Evolutionary conservation across 441 rosid species (phyloP), one percentile per base, ranked within the genome.

Genomic region (Erodium chrysanthum): DNA sequence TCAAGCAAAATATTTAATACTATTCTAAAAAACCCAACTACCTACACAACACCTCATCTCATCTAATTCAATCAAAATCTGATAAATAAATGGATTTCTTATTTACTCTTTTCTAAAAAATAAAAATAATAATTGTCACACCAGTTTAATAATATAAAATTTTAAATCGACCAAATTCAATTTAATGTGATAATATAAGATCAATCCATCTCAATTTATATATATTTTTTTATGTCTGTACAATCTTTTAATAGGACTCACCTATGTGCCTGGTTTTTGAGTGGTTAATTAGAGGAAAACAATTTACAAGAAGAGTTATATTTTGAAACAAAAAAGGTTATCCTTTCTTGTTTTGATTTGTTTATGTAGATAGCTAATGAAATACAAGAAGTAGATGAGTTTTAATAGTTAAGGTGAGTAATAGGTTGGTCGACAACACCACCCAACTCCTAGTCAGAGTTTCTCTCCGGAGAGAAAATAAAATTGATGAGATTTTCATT

Each of bases 401-500:
- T 54, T 54, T 5, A 54, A 18, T 54, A 54, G 60, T 12, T 18
- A 54, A 15, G 60, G 25, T 54, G 60, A 54, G 60, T 54, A 20
- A 54, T 8, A 20, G 60, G 60, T 54, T 54, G 60, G 60, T 54
- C 60, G 60, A 54, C 60, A 54, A 54, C 60, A 18, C 60, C 60
- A 54, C 60, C 60, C 60, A 54, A 54, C 60, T 54, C 60, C 60
- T 20, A 54, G 60, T 54, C 60, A 54, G 60, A 54, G 60, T 54
- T 54, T 52, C 17, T 48, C 10, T 14, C 25, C n/a, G 7, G 2
- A 18, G 11, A 21, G 20, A 37, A 66, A 58, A 21, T 52, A 54
- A 54, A 54, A 54, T 54, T 54, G 25, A 9, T 18, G 25, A 18
- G 23, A 18, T 20, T n/a, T n/a, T 54, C 52, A 12, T 44, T 44